Conservation (phyloP, 2,329 filamentous ascomycete genomes). For the Onygenales sp. region DNA sequence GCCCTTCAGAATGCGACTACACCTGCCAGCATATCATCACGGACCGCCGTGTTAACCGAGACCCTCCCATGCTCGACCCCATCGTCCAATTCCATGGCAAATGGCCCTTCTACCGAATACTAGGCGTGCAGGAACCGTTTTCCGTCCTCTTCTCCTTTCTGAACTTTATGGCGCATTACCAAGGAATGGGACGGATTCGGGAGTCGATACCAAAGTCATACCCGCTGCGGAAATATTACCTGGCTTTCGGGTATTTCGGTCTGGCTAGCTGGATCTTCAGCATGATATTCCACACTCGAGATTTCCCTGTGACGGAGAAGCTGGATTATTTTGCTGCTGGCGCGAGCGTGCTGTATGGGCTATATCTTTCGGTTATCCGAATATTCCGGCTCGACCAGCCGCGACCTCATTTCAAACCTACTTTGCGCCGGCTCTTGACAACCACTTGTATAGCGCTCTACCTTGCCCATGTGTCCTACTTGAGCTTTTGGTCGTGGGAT, state of each 20-base stretch:
- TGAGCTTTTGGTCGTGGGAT: constrained; percentile 81
- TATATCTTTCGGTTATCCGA: constrained; percentile 76
- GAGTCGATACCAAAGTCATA: constrained; percentile 63
- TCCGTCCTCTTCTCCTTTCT: constrained; percentile 87
- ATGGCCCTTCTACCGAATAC: constrained; percentile 88
- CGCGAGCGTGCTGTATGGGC: constrained; percentile 77
- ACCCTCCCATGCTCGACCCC: constrained; percentile 53
- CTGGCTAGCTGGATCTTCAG: constrained; percentile 79
- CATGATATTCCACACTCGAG: constrained; percentile 84
- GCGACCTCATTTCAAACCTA: constrained; percentile 37
- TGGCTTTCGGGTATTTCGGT: constrained; percentile 69
- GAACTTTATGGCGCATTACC: constrained; percentile 78
- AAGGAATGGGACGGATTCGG: constrained; percentile 63
- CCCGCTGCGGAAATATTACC: constrained; percentile 69
- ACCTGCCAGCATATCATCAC: constrained; percentile 93
- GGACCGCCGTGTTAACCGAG: constrained; percentile 53
- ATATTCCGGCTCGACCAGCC: constrained; percentile 70
- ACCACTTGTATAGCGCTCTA: constrained; percentile 62
- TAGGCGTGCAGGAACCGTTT: constrained; percentile 92
- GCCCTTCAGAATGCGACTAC: constrained; percentile 92
- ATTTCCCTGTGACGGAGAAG: constrained; percentile 80
- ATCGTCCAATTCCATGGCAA: constrained; percentile 95
- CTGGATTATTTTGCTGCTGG: constrained; percentile 94
- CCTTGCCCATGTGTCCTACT: constrained; percentile 65
- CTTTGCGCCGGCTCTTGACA: constrained; percentile 65